A percentile compares a stretch with the other conserved stretches of the same genome.
These are phyloP conservation scores for Crithidia fasciculata DNA, from an alignment of 208 protist genomes.

Conservation along the genomic window DNA sequence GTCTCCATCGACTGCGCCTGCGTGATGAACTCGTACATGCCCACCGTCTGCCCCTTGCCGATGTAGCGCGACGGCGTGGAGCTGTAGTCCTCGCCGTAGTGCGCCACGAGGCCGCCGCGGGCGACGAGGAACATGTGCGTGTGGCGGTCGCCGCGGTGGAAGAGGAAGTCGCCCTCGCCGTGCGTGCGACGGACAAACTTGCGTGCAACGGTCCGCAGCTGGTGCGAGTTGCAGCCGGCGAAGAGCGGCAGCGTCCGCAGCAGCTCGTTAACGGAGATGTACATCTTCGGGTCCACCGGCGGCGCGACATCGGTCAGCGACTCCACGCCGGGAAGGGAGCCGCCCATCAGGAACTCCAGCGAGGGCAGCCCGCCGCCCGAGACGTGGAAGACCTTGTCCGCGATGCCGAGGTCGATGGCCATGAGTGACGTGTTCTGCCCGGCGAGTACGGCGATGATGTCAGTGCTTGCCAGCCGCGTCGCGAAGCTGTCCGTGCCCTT, in stretches of 20 bases:
- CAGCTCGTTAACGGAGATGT: constrained; percentile 65
- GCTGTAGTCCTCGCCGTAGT: constrained; percentile 52
- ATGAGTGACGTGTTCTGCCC: constrained; percentile 54
- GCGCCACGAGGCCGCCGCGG: constrained; percentile 62
- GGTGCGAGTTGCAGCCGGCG: constrained; percentile 73
- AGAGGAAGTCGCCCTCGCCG: constrained; percentile 74
- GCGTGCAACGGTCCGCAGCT: constrained; percentile 56
- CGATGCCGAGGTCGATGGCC: constrained; percentile 45
- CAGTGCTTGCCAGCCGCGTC: constrained; percentile 44
- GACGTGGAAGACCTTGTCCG: constrained; percentile 91
- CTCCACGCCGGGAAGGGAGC: constrained; percentile 86
- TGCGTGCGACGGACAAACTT: constrained; percentile 72
- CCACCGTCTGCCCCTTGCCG: constrained; percentile 63
- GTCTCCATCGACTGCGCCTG: constrained; percentile 69
- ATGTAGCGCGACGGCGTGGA: constrained; percentile 65
- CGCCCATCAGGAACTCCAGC: constrained; percentile 97
- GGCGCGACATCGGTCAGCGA: constrained; percentile 73
- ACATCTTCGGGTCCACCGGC: constrained; percentile 32
- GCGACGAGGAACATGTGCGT: constrained; percentile 73
- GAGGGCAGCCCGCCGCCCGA: constrained; percentile 98
- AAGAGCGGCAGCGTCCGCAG: constrained; percentile 76
- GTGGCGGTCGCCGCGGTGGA: constrained; percentile 66
- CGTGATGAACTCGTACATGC: constrained; percentile 86
- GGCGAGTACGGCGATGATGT: constrained; percentile 67
- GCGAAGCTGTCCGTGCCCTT: constrained; percentile 73